Conservation (phyloP, 140 eudicot genomes). For the Cichorium intybus region DNA sequence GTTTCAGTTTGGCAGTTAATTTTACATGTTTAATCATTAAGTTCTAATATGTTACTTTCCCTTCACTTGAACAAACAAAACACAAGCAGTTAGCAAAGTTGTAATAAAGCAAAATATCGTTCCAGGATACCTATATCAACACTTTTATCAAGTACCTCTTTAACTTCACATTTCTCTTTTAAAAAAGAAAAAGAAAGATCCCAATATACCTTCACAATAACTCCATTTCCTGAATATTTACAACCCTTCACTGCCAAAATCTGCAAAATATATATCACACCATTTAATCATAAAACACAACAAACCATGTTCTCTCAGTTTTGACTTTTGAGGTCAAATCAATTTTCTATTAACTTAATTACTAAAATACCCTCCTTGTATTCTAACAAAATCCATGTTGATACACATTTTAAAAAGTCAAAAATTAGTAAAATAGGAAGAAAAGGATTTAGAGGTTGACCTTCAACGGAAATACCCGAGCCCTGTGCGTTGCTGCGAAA, state of each 20-base stretch:
- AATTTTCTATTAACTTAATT: no score
- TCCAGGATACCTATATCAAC: background rate
- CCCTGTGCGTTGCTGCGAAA: conserved; percentile 7
- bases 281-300: no score
- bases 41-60: no score
- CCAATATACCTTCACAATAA: conserved; percentile 8
- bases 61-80: background rate
- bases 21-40: no score
- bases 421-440: background rate
- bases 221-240: background rate
- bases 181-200: background rate
- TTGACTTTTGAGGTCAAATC: no score
- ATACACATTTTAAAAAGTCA: background rate
- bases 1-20: no score
- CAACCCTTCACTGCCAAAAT: background rate
- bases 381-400: background rate
- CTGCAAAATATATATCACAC: no score
- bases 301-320: no score
- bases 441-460: conserved; percentile 10
- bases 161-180: conserved; percentile 8
- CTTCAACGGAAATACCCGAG: background rate
- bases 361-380: background rate
- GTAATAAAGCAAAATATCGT: background rate
- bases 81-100: no score
- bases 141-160: background rate